Base-by-base conservation (phyloP, 805 yeast species). In the Grigorovia transvaalensis region DNA sequence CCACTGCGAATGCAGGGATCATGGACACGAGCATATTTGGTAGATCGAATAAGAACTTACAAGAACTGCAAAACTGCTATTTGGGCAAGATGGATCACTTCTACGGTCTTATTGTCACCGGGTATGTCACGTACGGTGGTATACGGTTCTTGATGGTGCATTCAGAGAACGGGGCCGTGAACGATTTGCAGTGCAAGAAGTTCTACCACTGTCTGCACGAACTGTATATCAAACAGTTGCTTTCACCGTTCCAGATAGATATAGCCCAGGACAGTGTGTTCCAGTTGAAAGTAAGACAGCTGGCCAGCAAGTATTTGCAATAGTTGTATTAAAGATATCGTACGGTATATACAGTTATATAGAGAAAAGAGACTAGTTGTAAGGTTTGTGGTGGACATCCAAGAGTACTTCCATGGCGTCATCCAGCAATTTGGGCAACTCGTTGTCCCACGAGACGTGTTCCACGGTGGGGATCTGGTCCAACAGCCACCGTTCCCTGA, bases 151-250 rank as follows among this genome's bases (percentile, higher is more conserved):
- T 93, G 19, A 75, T 93, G 56, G 70, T 85, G 2, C 88, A 85
- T 57, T 85, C 60, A 13, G 49, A 29, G n/a, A 19, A 17, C 8
- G 33, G 23, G 18, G 71, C 71, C 48, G 74, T 66, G 3, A 74
- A 78, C 55, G 96, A 91, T 57, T 89, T 82, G 57, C 73, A 83
- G 12, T 85, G 90, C 17, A 80, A 83, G 57, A 91, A 85, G 63
- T 90, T 93, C 63, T 87, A 90, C 65, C 74, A 76, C 45, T 98
- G 90, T 55, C 76, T 86, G 9, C 87, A 89, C 68, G 98, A 91
- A 59, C 71, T 91, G 48, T 93, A 91, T 60, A 88, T 87, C 20
- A 91, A 90, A 70, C 80, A 89, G 9, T 64, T 87, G 47, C 72
- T 91, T 73, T 86, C 84, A 57, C 98, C 99, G 1, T 93, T 93